Conservation (phyloP, 2,329 filamentous ascomycete genomes). For the Xylaria sp. region DNA sequence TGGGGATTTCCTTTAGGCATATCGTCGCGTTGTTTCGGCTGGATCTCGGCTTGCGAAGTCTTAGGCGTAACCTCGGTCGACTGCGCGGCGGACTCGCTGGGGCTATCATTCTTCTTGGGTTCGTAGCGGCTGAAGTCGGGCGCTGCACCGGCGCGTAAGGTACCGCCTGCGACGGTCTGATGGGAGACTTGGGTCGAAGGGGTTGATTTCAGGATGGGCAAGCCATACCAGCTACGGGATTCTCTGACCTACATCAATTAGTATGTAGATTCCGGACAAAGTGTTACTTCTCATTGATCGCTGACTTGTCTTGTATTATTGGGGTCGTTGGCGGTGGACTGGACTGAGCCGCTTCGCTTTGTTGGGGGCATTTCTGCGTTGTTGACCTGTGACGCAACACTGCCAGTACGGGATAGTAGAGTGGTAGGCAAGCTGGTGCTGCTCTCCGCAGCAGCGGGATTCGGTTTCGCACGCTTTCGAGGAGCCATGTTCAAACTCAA, state of each 20-base stretch:
- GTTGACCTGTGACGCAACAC: constrained; percentile 31
- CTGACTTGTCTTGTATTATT: constrained; percentile 27
- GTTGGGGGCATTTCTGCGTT: constrained; percentile 24
- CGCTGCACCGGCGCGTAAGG: constrained; percentile 47
- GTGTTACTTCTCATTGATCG: constrained; percentile 3
- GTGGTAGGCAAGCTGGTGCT: constrained; percentile 25
- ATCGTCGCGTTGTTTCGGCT: constrained; percentile 34
- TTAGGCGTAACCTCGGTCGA: constrained; percentile 37
- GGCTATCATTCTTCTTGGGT: constrained; percentile 42
- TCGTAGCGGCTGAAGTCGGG: constrained; percentile 58
- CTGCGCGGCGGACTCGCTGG: constrained; percentile 37
- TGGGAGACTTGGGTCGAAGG: constrained; percentile 63
- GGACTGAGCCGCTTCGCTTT: constrained; percentile 22
- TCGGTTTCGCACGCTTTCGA: constrained; percentile 46
- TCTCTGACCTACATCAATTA: constrained; percentile 49
- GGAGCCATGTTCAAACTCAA: constrained; percentile 41
- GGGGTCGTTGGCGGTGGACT: constrained; percentile 17
- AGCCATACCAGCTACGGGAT: constrained; percentile 64
- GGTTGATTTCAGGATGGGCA: constrained; percentile 56
- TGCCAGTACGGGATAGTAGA: constrained; percentile 21
- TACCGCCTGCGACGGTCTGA: constrained; percentile 63
- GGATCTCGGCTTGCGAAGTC: constrained; percentile 33
- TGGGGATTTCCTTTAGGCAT: constrained; percentile 21
- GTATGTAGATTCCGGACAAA: constrained; percentile 7
- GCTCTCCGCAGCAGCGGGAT: constrained; percentile 35